Conservation (phyloP, 2,329 filamentous ascomycete species). For the Grosmannia huntii region DNA sequence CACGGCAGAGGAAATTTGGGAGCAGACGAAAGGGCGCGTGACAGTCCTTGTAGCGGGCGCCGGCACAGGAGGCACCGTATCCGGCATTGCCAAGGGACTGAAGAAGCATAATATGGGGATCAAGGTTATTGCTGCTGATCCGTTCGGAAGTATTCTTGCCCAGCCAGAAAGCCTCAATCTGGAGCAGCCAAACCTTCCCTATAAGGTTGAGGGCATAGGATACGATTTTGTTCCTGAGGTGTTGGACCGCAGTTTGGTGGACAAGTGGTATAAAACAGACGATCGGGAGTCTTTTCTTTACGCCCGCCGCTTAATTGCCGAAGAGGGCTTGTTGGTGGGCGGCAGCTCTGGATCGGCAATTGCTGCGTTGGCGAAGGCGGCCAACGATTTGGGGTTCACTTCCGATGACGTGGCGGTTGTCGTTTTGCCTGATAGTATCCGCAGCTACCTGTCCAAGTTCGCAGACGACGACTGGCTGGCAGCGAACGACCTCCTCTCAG, state of each 20-base stretch:
- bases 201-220: slow-evolving; percentile 97
- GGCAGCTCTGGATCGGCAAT: slow-evolving; percentile 90
- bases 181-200: slow-evolving; percentile 66
- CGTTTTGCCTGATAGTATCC: slow-evolving; percentile 86
- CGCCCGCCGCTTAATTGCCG: slow-evolving; percentile 79
- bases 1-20: slow-evolving; percentile 93
- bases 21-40: slow-evolving; percentile 72
- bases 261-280: slow-evolving; percentile 97
- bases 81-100: slow-evolving; percentile 72
- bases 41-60: slow-evolving; percentile 81
- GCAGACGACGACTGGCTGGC: slow-evolving; percentile 98
- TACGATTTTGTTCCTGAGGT: slow-evolving; percentile 98
- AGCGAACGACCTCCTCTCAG: slow-evolving; percentile 81
- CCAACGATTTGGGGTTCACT: slow-evolving; percentile 62
- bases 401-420: slow-evolving; percentile 85
- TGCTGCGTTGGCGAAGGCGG: slow-evolving; percentile 64
- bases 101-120: slow-evolving; percentile 76
- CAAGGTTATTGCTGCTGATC: slow-evolving; percentile 87
- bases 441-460: slow-evolving; percentile 96
- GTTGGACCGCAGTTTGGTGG: slow-evolving; percentile 63
- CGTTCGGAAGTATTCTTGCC: slow-evolving; percentile 81
- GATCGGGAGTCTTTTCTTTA: slow-evolving; percentile 84
- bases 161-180: slow-evolving; percentile 69
- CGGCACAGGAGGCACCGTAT: slow-evolving; percentile 91
- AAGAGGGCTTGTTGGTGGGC: slow-evolving; percentile 87